Base-by-base conservation (phyloP, 2,329 filamentous ascomycete genomes). In the Phaeosphaeriaceae sp. region DNA sequence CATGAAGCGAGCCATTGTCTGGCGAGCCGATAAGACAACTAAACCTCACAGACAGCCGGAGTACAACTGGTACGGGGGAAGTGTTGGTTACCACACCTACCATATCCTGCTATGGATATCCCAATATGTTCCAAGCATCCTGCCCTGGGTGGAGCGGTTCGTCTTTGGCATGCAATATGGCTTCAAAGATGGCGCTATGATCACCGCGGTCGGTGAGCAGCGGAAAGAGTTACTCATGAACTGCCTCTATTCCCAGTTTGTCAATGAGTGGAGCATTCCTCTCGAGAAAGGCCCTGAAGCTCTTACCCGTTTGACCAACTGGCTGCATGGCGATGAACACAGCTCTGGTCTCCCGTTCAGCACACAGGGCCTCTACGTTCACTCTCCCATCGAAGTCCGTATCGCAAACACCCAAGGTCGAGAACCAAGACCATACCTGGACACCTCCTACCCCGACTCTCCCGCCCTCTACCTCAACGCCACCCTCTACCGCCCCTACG, bases 91-190 rank as follows among this genome's bases (percentile, higher is more conserved):
- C 71, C 87, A 94, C 64, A 81, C 95, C 50, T 97, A 99, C 71
- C 93, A 97, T 70, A 92, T 93, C 69, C 81, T 97, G 35, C 85
- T 99, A 5, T 93, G 88, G 65, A 71, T 94, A 8, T 85, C 88
- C 2, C 89, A 92, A 53, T 90, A 86, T 63, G 73, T 92, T 15
- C 94, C 94, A 1, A 82, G 84, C 37, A 82, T 96, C 47, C 79
- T 96, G 5, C 94, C 93, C 0, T 90, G 86, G 84, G 83, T 97
- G 28, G 94, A 99, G 75, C 94, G 92, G 89, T 93, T 97, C 71
- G 89, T 97, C 46, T 97, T 97, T 65, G 92, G 92, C 62, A 91
- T 97, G 89, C 92, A 97, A 74, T 97, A 97, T 71, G 93, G 93
- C 42, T 97, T 97, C 80, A 79, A 79, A 28, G 83, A 90, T 52